Evolutionary conservation across 306 rosid genomes (phyloP).

Genomic region (Vachellia pachyceras): DNA sequence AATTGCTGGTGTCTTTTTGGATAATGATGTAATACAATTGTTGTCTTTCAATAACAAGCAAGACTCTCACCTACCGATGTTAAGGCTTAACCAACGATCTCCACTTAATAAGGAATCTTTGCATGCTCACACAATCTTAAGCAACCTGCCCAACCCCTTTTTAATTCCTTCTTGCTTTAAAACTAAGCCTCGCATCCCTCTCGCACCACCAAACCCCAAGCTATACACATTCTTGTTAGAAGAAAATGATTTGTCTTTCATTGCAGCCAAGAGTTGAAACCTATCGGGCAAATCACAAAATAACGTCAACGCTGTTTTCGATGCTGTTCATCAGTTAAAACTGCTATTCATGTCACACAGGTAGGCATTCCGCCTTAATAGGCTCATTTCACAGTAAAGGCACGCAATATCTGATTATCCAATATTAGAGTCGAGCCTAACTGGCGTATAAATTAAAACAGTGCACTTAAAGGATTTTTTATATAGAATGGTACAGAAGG

Average conservation of each 20-base stretch:
- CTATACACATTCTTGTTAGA: conserved; percentile 28
- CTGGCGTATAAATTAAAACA: too few species aligned
- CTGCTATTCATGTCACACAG: too few species aligned
- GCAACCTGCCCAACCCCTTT: conserved; percentile 33
- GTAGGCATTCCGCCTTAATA: too few species aligned
- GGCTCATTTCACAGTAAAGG: too few species aligned
- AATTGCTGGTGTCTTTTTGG: conserved; percentile 1
- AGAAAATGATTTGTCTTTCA: conserved; percentile 33
- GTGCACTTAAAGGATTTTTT: too few species aligned
- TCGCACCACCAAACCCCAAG: conserved; percentile 55
- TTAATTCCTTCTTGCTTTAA: conserved; percentile 48
- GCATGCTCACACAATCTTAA: conserved; percentile 39
- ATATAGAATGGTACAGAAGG: conserved; percentile 1
- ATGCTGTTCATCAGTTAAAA: too few species aligned
- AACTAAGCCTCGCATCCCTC: conserved; percentile 62
- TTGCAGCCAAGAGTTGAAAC: conserved; percentile 53
- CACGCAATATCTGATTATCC: too few species aligned
- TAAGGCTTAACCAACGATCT: conserved; percentile 58
- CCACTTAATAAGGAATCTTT: conserved; percentile 39
- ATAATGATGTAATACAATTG: conserved; percentile 16
- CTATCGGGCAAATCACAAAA: conserved; percentile 31
- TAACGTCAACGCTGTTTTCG: neutral
- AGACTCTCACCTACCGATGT: conserved; percentile 61
- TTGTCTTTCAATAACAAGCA: neutral
- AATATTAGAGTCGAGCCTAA: neutral